Evolutionary conservation across 768 basidiomycete genomes (phyloP), one percentile per base, ranked within the genome.

Genomic region (Strobilomyces confusus): DNA sequence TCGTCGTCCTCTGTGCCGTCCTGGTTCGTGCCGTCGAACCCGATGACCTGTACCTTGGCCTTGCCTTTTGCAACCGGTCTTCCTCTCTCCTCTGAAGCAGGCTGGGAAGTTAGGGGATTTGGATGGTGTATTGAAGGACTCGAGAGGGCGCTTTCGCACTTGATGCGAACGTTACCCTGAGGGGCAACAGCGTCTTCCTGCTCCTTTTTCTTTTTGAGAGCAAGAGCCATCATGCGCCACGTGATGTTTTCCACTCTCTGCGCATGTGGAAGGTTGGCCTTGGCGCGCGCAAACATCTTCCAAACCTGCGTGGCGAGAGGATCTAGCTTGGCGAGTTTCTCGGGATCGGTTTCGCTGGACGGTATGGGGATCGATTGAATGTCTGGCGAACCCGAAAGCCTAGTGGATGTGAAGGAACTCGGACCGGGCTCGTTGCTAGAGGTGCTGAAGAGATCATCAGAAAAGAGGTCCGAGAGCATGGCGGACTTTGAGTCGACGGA

Each of bases 151-250:
- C 19, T 44, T 36, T 69, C 69, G 22, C 48, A 47, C 60, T 69
- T 69, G 44, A 69, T 53, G 14, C 48, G 57, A 2, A 63, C 53
- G 9, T 29, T 63, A 3, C 5, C 9, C 8, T 38, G 59, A 7
- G 26, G 26, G 5, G 38, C 2, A 14, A 17, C 12, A 2, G 36
- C 0, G 5, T 81, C 76, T 51, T 87, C 85, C 20, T 87, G 84
- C 41, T 88, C 87, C 71, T 85, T 84, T 75, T 87, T 86, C 80
- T 89, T 95, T 77, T 88, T 87, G 51, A 99, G 74, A 13, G 90
- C 92, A 66, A 99, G 75, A 23, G 94, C 89, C 95, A 98, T 98
- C 93, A 98, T 91, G 54, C 97, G 75, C 95, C 95, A 98, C 1
- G 95, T 97, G 50, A 98, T 70, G 66, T 98, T 98, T 74, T 98